Base-by-base conservation (phyloP, 192 early-diverging fungal genomes). In the Backusella sp. region DNA sequence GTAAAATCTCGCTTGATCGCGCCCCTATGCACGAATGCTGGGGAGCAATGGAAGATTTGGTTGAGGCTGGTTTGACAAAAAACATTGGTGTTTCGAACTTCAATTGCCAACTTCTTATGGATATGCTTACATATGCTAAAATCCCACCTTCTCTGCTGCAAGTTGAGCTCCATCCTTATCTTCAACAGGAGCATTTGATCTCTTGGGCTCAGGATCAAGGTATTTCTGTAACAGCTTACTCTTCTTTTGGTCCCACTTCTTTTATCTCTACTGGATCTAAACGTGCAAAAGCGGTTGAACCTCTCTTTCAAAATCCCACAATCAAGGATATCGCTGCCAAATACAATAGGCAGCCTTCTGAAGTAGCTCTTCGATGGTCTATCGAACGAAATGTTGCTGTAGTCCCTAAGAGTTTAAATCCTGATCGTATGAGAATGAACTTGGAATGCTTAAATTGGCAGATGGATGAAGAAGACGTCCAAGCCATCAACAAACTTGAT, bases 11-110 rank as follows among this genome's bases (percentile, higher is more conserved):
- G 21, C 77, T 77, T 62, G 84, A 87, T 41, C 70, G 76, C 49
- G 80, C 89, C 46, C 80, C 87, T 67, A 75, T 90, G 49, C 80
- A 87, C 30, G 86, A 91, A 69, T 90, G 88, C 14, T 94, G 92
- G 92, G 71, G 79, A 68, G 91, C 83, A 19, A 90, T 96, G 89
- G 94, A 94, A 83, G 80, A 82, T 34, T 75, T 94, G 23, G 89
- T 92, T 11, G 84, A 89, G 1, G 74, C 76, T 6, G 88, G 88
- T 9, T 84, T 90, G 67, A 85, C 85, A 41, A 79, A 77, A 30
- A 82, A 84, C 75, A 90, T 90, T 81, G 94, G 94, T 68, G 84
- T 94, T 17, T 91, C 90, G 70, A 96, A 96, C 85, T 91, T 89
- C 59, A 83, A 83, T 41, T 75, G 73, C 21, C 75, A 77, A 34